Conservation (phyloP, 805 yeast species). For the Tetrapisispora iriomotensis region DNA sequence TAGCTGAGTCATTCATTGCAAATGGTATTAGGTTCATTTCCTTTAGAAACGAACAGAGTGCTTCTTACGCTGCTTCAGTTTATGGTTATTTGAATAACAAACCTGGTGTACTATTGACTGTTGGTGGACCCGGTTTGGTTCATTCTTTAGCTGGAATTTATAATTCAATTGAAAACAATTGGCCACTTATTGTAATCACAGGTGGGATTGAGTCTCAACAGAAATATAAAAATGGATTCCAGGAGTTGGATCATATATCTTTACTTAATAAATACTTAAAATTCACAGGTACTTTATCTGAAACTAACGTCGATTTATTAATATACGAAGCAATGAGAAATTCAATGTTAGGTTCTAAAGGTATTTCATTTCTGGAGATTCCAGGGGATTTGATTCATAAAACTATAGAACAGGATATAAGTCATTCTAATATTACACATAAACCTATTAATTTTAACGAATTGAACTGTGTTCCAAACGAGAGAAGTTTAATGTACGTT, state of each 20-base stretch:
- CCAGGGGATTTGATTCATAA: slow-evolving; percentile 48
- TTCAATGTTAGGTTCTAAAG: slow-evolving; percentile 32
- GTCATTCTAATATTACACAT: neutral
- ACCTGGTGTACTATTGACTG: slow-evolving; percentile 61
- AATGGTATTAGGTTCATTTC: slow-evolving; percentile 47
- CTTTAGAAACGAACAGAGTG: slow-evolving; percentile 65
- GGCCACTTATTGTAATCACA: slow-evolving; percentile 59
- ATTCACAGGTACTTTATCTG: slow-evolving; percentile 33
- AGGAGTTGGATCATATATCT: slow-evolving; percentile 57
- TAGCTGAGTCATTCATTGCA: slow-evolving; percentile 49
- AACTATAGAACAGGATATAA: neutral
- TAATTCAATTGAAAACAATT: slow-evolving; percentile 50
- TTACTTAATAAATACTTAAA: slow-evolving; percentile 41
- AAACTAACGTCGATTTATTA: slow-evolving; percentile 10
- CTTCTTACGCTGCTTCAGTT: slow-evolving; percentile 65
- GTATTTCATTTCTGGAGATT: slow-evolving; percentile 52
- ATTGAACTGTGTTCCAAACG: slow-evolving; percentile 3
- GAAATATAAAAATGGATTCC: slow-evolving; percentile 53
- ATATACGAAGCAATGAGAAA: slow-evolving; percentile 6
- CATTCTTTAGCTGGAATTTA: slow-evolving; percentile 60
- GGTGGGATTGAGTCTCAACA: slow-evolving; percentile 45
- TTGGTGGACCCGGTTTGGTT: slow-evolving; percentile 68
- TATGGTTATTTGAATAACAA: slow-evolving; percentile 55
- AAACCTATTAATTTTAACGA: neutral
- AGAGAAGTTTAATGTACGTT: neutral